Evolutionary conservation across 345 rosid species (phyloP).

Genomic region (Cardamine resedifolia): DNA sequence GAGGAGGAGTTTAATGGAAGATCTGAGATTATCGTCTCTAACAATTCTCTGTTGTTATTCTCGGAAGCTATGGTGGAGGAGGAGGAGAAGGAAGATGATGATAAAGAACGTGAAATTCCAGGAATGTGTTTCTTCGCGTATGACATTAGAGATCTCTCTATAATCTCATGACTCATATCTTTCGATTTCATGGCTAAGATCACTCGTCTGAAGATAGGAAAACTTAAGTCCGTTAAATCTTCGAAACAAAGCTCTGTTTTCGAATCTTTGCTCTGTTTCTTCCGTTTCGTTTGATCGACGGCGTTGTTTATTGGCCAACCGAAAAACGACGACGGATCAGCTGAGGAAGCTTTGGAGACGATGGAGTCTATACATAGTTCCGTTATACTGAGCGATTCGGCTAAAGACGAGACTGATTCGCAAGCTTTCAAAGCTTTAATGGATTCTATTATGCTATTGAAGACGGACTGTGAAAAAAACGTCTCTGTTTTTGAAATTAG

Average conservation of each 20-base stretch:
- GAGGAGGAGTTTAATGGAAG: slow-evolving; percentile 64
- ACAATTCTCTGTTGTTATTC: slow-evolving; percentile 60
- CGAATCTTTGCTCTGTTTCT: slow-evolving; percentile 7
- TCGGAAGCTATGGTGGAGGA: slow-evolving; percentile 48
- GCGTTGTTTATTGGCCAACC: slow-evolving; percentile 61
- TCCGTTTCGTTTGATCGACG: neutral
- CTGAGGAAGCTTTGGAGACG: slow-evolving; percentile 52
- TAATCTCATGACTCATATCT: slow-evolving; percentile 50
- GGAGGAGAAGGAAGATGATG: slow-evolving; percentile 54
- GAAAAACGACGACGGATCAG: slow-evolving; percentile 53
- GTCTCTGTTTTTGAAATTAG: slow-evolving; percentile 59
- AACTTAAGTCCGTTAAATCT: slow-evolving; percentile 51
- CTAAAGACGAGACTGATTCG: slow-evolving; percentile 49
- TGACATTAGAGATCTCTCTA: slow-evolving; percentile 64
- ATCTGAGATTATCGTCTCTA: slow-evolving; percentile 56
- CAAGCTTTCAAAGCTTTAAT: slow-evolving; percentile 68
- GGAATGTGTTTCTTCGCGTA: slow-evolving; percentile 74
- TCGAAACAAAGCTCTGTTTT: slow-evolving; percentile 56
- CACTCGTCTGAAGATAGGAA: slow-evolving; percentile 54
- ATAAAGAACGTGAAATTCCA: slow-evolving; percentile 47
- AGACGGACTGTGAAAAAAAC: slow-evolving; percentile 56
- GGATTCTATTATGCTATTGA: slow-evolving; percentile 58
- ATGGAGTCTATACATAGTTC: slow-evolving; percentile 64
- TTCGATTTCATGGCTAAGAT: slow-evolving; percentile 51
- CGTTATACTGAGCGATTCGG: slow-evolving; percentile 56